Percentiles rank a stretch among this genome's conserved stretches.
Conservation (phyloP, 441 rosid genomes). For the Jatropha podagrica region DNA sequence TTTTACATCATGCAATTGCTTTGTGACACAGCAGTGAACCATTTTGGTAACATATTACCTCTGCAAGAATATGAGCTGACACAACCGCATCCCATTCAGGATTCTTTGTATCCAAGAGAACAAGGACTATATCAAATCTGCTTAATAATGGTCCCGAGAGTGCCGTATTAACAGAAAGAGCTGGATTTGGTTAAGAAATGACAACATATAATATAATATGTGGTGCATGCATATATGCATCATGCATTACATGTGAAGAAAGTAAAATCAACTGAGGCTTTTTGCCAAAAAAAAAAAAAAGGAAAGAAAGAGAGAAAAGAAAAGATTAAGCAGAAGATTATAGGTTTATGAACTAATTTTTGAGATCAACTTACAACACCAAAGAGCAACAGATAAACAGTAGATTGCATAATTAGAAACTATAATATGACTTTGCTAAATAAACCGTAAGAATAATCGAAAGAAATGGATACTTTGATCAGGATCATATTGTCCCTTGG, state of each 20-base stretch:
- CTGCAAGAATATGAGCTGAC: slow-evolving; percentile 93
- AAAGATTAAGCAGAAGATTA: background rate
- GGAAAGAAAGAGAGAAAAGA: background rate
- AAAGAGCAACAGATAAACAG: background rate
- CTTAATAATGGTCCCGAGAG: slow-evolving; percentile 96
- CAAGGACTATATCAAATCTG: slow-evolving; percentile 96
- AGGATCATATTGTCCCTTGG: slow-evolving; percentile 98
- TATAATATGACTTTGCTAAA: background rate
- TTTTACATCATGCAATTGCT: slow-evolving; percentile 7
- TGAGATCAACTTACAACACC: slow-evolving; percentile 6
- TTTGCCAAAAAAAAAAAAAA: background rate
- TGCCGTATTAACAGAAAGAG: slow-evolving; percentile 92
- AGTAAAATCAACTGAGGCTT: background rate
- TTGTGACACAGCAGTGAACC: slow-evolving; percentile 3
- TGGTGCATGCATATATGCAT: background rate
- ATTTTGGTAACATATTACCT: slow-evolving; percentile 47
- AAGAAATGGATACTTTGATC: slow-evolving; percentile 71
- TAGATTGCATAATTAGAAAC: background rate
- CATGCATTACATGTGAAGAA: background rate
- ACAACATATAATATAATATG: background rate
- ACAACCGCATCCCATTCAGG: slow-evolving; percentile 99
- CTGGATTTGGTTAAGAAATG: slow-evolving; percentile 62
- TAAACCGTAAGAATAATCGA: slow-evolving; percentile 7
- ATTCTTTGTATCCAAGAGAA: slow-evolving; percentile 93
- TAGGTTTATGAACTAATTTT: background rate